Evolutionary conservation across 83 land plant species (phyloP), one percentile per base, ranked within the genome.

Genomic region (Picea engelmannii): DNA sequence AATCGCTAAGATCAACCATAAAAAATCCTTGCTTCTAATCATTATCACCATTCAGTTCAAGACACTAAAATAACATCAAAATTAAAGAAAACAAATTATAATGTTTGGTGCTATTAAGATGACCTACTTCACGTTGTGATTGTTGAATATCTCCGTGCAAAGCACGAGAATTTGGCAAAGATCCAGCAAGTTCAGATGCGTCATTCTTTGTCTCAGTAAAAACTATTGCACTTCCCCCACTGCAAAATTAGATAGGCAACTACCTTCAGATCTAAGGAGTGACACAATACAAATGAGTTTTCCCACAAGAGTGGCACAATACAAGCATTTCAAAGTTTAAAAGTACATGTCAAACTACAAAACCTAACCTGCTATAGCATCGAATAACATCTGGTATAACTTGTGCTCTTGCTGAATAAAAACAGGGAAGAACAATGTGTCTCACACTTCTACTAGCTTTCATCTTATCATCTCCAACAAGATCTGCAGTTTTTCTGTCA

Each of bases 131-230:
- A 62, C 98, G 98, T 59, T 88, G 92, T 49, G 87, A 64, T 78
- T 97, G 99, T 66, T 93, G 87, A 61, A 97, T 95, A 82, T 97
- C 99, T 52, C 99, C 99, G 83, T 97, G 99, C 44, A 97, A 90
- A 70, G 96, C 95, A 3, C 94, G 89, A 21, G 99, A 87, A 4
- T 94, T 93, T 62, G 86, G 86, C 55, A 97, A 75, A 21, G 88
- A 76, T 6, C 90, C 94, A 75, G 98, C 88, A 79, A 96, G 95
- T 76, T 93, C 89, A 78, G 94, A 89, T 24, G 96, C 95, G 81
- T 92, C 89, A 66, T 95, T 95, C 84, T 96, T 96, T 66, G 99
- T 96, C 85, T 96, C 99, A 23, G 99, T 96, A 78, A 97, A 97
- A 68, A 97, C 88, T 82, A 97, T 97, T 4, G 86, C 85, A 0